A percentile compares a stretch with the other conserved stretches of the same genome.
Conservation (phyloP, 2,329 filamentous ascomycete species). For the Pestalotiopsis sp. region DNA sequence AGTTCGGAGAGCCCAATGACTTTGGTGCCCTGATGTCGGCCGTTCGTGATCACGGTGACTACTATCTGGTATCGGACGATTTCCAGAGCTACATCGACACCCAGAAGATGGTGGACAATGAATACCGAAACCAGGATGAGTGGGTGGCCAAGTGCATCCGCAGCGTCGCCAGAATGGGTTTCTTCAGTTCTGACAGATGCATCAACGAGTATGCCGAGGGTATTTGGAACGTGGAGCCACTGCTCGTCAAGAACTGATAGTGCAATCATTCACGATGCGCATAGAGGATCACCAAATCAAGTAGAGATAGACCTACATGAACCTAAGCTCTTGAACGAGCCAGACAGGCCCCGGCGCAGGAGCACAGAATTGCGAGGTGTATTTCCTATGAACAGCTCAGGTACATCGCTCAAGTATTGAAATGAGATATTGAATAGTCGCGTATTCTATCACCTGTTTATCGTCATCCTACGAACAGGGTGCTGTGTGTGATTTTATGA, state of each 20-base stretch:
- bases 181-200: constrained; percentile 93
- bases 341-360: not conserved
- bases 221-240: constrained; percentile 95
- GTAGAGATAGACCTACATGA: not conserved
- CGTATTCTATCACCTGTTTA: too few relatives aligned
- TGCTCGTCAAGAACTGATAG: constrained; percentile 47
- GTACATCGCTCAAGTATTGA: not conserved
- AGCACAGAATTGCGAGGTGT: not conserved
- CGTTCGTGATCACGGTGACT: constrained; percentile 92
- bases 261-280: not conserved
- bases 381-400: not conserved
- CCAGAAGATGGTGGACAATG: constrained; percentile 86
- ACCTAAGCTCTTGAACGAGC: not conserved
- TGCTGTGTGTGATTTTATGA: too few relatives aligned
- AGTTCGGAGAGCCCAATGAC: constrained; percentile 77
- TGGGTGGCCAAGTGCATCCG: constrained; percentile 92
- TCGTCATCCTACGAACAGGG: too few relatives aligned
- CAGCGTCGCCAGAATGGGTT: constrained; percentile 91
- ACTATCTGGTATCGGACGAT: constrained; percentile 96
- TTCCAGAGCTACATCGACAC: constrained; percentile 95
- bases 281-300: not conserved
- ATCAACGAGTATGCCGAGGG: constrained; percentile 97
- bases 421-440: not conserved
- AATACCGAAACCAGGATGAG: constrained; percentile 88
- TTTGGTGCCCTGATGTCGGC: constrained; percentile 85